Conservation (phyloP, 192 early-diverging fungal species). For the Coemansia sp. region DNA sequence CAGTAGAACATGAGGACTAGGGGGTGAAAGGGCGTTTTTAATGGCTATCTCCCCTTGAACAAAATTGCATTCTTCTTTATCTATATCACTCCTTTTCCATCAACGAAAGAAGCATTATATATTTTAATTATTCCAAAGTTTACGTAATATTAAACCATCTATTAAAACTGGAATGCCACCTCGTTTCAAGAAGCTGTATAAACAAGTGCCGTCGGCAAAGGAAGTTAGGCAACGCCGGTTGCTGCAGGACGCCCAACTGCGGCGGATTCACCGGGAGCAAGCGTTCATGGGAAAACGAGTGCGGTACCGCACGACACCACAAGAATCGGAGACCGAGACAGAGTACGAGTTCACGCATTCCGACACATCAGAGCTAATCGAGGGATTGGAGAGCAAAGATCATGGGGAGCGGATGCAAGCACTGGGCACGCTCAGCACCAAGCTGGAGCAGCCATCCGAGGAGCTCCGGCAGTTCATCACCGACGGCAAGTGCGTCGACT, state of each 20-base stretch:
- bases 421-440: conserved; percentile 49
- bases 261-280: conserved; percentile 69
- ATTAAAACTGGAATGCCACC: too few species aligned
- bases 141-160: too few species aligned
- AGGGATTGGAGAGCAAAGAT: conserved; percentile 36
- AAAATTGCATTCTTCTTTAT: too few species aligned
- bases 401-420: conserved; percentile 32
- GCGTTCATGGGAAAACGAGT: conserved; percentile 68
- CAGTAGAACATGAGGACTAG: background rate
- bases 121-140: too few species aligned
- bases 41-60: too few species aligned
- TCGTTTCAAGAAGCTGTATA: conserved; percentile 42
- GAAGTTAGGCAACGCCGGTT: conserved; percentile 59
- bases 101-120: too few species aligned
- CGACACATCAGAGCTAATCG: conserved; percentile 10
- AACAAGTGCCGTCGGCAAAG: conserved; percentile 38
- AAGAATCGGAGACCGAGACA: conserved; percentile 50
- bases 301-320: conserved; percentile 35
- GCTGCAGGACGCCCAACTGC: conserved; percentile 58
- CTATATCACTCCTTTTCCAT: too few species aligned
- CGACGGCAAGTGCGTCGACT: conserved; percentile 38
- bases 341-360: conserved; percentile 48
- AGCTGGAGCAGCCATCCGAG: conserved; percentile 54
- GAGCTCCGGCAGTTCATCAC: conserved; percentile 50
- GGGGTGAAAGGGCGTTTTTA: background rate